Percentiles rank a stretch among this genome's conserved stretches.
Conservation (phyloP, 257 asterid species). For the Jasminum sambac region DNA sequence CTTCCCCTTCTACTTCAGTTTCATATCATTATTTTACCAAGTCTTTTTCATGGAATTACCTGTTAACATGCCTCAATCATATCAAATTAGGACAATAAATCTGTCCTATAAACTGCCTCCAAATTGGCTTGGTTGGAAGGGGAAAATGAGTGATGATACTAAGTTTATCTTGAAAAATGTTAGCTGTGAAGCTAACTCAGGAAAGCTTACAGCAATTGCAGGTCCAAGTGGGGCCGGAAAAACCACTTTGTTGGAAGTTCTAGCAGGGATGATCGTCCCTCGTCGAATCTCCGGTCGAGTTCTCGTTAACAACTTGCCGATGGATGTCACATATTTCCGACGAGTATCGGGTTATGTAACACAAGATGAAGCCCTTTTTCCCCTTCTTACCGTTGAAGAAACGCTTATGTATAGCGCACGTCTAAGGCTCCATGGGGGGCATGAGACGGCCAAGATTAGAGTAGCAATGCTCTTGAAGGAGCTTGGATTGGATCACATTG, state of each 20-base stretch:
- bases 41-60: constrained; percentile 51
- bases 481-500: constrained; percentile 60
- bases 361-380: constrained; percentile 72
- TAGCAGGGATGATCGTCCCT: constrained; percentile 46
- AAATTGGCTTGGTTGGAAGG: constrained; percentile 25
- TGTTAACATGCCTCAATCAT: constrained; percentile 27
- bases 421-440: constrained; percentile 43
- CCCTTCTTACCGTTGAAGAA: constrained; percentile 74
- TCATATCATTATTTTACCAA: constrained; percentile 1
- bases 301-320: constrained; percentile 48
- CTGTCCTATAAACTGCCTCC: constrained; percentile 50
- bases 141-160: constrained; percentile 1
- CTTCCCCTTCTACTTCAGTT: constrained; percentile 29
- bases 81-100: constrained; percentile 40
- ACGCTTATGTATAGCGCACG: constrained; percentile 64
- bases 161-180: constrained; percentile 49
- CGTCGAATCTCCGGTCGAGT: constrained; percentile 40
- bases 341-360: constrained; percentile 67
- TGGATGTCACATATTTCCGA: constrained; percentile 46
- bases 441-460: constrained; percentile 23
- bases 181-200: constrained; percentile 56
- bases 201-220: constrained; percentile 71
- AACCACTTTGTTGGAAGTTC: constrained; percentile 66
- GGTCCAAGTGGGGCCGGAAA: constrained; percentile 94
- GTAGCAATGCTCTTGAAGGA: constrained; percentile 52